Evolutionary conservation across 768 basidiomycete species (phyloP), one percentile per base, ranked within the genome.

Genomic region (Nidularia pulvinata): DNA sequence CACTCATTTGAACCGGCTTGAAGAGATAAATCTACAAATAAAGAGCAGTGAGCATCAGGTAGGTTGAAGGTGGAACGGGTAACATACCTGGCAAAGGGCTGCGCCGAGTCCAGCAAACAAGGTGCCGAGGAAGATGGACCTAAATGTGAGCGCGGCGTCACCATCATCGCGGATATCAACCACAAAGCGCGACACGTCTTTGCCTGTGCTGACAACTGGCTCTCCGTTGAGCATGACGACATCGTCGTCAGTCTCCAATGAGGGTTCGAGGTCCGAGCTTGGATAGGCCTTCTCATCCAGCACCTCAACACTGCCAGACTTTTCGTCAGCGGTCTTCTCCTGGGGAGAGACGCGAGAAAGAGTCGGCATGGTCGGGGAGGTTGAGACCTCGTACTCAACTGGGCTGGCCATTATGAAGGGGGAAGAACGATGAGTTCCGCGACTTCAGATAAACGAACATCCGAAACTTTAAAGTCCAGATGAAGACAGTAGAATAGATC

Each of bases 101-200:
- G 85, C 82, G 6, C 82, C 82, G 25, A 86, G 68, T 9, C 78
- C 83, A 19, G 83, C 82, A 57, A 84, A 73, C 0, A 81, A 53
- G 0, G 84, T 84, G 3, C 83, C 84, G n/a, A 85, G 61, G 33
- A 79, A 59, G 11, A 82, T 56, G 3, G 84, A 85, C 25, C 84
- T 72, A 59, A 86, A 78, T 0, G 83, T 85, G 30, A 85, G 61
- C 1, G 84, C 75, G 14, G 71, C 66, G 49, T 84, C 84, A 10
- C 75, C 80, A 58, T 85, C 83, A 63, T 86, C 85, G 25, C 82
- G 74, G 19, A 78, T 44, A 59, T 84, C 83, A 54, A 85, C 72
- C n/a, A 79, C 75, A 56, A 75, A 82, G 33, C 70, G 71, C 1
- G 82, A 82, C 52, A 84, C 80, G 59, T 84, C 82, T 46, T 56